Conservation (phyloP, 441 rosid genomes). For the Gossypium davidsonii region DNA sequence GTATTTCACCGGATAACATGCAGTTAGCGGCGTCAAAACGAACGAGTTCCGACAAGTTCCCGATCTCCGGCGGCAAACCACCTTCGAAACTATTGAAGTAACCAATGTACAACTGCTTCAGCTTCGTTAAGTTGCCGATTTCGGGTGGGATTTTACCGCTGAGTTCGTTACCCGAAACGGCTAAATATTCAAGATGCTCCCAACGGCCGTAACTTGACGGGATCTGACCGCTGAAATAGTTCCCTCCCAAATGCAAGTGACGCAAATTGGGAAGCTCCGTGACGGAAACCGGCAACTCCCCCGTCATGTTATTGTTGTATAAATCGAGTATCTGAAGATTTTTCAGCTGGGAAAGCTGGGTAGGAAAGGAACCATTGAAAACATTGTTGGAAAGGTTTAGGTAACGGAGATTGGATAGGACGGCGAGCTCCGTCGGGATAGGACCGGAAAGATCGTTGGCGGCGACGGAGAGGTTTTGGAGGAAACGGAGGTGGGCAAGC, state of each 20-base stretch:
- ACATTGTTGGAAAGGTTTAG: constrained; percentile 81
- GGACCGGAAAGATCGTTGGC: constrained; percentile 60
- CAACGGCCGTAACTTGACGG: constrained; percentile 67
- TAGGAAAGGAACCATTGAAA: constrained; percentile 68
- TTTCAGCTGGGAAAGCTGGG: constrained; percentile 41
- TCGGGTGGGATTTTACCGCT: constrained; percentile 63
- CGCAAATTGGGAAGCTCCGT: constrained; percentile 54
- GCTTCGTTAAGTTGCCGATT: constrained; percentile 61
- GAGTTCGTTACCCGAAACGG: constrained; percentile 79
- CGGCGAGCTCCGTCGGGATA: constrained; percentile 58
- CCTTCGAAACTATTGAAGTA: constrained; percentile 66
- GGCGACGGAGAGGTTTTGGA: constrained; percentile 57
- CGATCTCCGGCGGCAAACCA: constrained; percentile 73
- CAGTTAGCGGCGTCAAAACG: constrained; percentile 80
- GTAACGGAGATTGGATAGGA: constrained; percentile 43
- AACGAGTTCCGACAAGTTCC: constrained; percentile 55
- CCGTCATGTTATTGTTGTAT: constrained; percentile 61
- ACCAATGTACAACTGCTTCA: constrained; percentile 69
- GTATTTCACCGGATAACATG: constrained; percentile 65
- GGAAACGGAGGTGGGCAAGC: constrained; percentile 53
- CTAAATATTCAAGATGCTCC: constrained; percentile 62
- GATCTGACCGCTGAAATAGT: constrained; percentile 65
- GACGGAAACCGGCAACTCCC: constrained; percentile 41
- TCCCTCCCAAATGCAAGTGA: constrained; percentile 86
- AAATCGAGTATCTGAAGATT: constrained; percentile 69